phyloP scores from a whole-genome alignment of 1,284 basidiomycete species.

The Cutaneotrichosporon daszewskae region DNA sequence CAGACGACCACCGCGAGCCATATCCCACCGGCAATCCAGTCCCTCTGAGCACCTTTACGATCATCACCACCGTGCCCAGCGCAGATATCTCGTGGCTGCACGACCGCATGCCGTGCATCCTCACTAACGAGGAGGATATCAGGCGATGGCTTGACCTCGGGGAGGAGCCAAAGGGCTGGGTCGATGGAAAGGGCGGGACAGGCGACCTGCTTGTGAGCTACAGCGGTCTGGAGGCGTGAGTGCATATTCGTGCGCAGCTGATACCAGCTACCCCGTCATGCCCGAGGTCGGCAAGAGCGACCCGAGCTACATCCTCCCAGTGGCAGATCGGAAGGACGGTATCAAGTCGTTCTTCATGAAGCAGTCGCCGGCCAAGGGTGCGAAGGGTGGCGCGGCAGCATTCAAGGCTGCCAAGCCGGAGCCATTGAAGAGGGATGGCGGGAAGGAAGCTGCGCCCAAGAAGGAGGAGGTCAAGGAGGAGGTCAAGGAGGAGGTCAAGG shows the following conservation, averaged over 20 bases:
- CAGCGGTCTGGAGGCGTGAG: constrained; percentile 67
- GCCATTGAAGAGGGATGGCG: not conserved
- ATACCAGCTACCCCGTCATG: constrained; percentile 72
- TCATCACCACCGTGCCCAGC: constrained; percentile 75
- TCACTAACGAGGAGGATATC: constrained; percentile 60
- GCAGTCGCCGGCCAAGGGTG: constrained; percentile 48
- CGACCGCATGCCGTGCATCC: constrained; percentile 86
- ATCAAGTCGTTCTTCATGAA: constrained; percentile 82
- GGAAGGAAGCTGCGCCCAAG: not conserved
- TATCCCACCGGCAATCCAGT: constrained; percentile 52
- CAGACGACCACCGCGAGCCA: constrained; percentile 30
- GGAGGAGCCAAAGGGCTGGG: constrained; percentile 58
- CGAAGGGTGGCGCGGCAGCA: not conserved
- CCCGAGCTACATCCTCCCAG: constrained; percentile 71
- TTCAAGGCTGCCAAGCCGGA: constrained; percentile 1
- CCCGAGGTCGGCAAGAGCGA: constrained; percentile 82
- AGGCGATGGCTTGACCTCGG: constrained; percentile 71
- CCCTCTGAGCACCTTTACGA: constrained; percentile 74
- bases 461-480: not conserved
- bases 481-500: constrained; percentile 1
- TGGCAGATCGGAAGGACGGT: constrained; percentile 73
- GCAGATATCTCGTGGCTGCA: constrained; percentile 72
- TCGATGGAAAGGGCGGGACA: constrained; percentile 50
- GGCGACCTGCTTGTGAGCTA: constrained; percentile 62
- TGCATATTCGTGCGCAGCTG: constrained; percentile 4